A percentile compares a stretch with the other conserved stretches of the same genome.
These are phyloP conservation scores for Coemansia guatemalensis DNA, from an alignment of 192 early-diverging fungal species.

Conservation along the genomic window DNA sequence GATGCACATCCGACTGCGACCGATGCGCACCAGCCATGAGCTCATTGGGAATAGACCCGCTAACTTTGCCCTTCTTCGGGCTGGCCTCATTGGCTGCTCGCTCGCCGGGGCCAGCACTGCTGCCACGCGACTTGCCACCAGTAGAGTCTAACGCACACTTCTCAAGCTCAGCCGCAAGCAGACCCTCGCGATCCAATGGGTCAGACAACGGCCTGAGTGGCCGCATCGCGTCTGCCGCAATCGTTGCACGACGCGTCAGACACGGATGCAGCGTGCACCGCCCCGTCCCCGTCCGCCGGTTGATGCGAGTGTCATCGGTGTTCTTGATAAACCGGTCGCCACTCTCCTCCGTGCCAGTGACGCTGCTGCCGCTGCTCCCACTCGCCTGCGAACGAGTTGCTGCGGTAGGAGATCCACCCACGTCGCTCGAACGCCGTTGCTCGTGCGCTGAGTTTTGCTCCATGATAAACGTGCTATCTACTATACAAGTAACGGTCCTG, in stretches of 20 bases:
- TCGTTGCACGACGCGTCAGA: constrained; percentile 31
- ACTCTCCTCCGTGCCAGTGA: constrained; percentile 25
- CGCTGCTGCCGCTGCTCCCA: constrained; percentile 7
- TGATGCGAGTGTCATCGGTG: constrained; percentile 30
- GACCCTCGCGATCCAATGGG: not conserved
- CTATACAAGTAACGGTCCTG: not conserved
- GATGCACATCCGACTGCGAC: constrained; percentile 11
- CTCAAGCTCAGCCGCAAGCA: not conserved
- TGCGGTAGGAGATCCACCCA: not conserved
- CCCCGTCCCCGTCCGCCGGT: constrained; percentile 34
- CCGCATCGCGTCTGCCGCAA: not conserved
- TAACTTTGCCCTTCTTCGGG: not conserved
- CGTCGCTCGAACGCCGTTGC: not conserved
- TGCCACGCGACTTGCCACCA: not conserved
- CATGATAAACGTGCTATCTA: not conserved
- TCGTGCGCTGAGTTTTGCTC: not conserved
- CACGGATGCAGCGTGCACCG: constrained; percentile 50
- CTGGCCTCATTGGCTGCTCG: not conserved
- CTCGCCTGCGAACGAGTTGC: not conserved
- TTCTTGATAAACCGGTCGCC: constrained; percentile 45
- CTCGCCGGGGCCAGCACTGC: not conserved
- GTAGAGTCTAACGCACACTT: constrained; percentile 5
- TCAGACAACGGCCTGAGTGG: not conserved
- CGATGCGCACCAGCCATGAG: not conserved
- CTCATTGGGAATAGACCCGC: not conserved